Evolutionary conservation across 78 protist species (phyloP), one percentile per base, ranked within the genome.

Genomic region (Bigelowiella natans): DNA sequence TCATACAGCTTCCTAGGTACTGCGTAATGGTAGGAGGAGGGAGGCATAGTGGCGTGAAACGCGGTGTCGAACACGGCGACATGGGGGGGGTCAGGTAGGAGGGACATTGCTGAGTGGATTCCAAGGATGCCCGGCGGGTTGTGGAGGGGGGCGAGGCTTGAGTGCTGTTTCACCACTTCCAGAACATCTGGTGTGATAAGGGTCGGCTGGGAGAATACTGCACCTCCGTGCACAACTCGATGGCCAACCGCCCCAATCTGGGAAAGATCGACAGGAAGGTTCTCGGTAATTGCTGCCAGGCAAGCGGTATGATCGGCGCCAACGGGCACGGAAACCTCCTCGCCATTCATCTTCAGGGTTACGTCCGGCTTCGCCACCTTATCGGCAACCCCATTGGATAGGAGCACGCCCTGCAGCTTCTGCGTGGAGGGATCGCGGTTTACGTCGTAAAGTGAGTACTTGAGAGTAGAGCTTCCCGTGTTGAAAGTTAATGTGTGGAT

Each of bases 31-130:
- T 86, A 91, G 2, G 83, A 0, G 2, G 73, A 30, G 2, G 88
- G 82, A 1, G 93, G 90, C 86, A 91, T 91, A 29, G 73, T 37
- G 63, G 85, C 36, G 87, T 91, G 93, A 88, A 73, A 87, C 0
- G 93, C 89, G 0, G 93, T 91, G 87, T 91, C 93, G 37, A 91
- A 91, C 38, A 40, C 36, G 18, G 90, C 93, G 1, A 91, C 93
- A 11, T 91, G 93, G 29, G 90, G 88, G 0, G 51, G n/a, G n/a
- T 1, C n/a, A 31, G 2, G 0, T 86, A 88, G 64, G 34, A 63
- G 0, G 63, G 18, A 1, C 38, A 29, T 3, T 31, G 88, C 87
- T 28, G 37, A 64, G 3, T 39, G 86, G 64, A 91, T 86, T 28
- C 88, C 90, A 1, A 63, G 38, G 36, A 91, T 86, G 84, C 73